A percentile compares a stretch with the other conserved stretches of the same genome.
These are phyloP conservation scores for Pseudogymnoascus sp. DNA, from an alignment of 2,329 filamentous ascomycete species.

Conservation along the genomic window DNA sequence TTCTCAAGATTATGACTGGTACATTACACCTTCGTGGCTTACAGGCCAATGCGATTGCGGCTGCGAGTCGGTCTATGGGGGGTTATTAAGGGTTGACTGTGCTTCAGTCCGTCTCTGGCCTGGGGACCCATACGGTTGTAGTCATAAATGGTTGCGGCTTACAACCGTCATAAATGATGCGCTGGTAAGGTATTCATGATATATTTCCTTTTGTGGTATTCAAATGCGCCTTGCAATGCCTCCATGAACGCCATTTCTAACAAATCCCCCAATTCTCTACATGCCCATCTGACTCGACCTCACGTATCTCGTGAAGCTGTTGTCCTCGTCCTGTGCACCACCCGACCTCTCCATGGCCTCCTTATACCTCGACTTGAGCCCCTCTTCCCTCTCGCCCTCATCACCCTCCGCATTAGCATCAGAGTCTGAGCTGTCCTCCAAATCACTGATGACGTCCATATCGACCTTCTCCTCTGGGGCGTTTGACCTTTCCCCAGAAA, in stretches of 20 bases:
- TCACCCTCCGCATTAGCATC: slow-evolving; percentile 51
- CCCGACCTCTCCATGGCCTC: slow-evolving; percentile 56
- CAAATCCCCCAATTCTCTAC: slow-evolving; percentile 14
- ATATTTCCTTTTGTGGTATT: slow-evolving; percentile 19
- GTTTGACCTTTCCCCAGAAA: slow-evolving; percentile 37
- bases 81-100: not conserved
- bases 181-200: not conserved
- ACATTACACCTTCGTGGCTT: not conserved
- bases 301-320: slow-evolving; percentile 29
- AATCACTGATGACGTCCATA: slow-evolving; percentile 28
- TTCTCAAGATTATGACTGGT: not conserved
- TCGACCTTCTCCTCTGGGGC: slow-evolving; percentile 30
- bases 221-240: slow-evolving; percentile 26
- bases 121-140: not conserved
- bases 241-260: slow-evolving; percentile 17
- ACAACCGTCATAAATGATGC: no score
- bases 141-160: not conserved
- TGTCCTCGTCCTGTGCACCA: slow-evolving; percentile 25
- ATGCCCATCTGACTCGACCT: slow-evolving; percentile 26
- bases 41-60: no score
- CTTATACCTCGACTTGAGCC: slow-evolving; percentile 68
- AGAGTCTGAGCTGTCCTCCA: slow-evolving; percentile 42
- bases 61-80: not conserved
- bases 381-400: slow-evolving; percentile 47
- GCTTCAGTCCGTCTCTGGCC: not conserved